Percentiles rank a stretch among this genome's conserved stretches.
These are phyloP conservation scores for Immersiella caudata DNA, from an alignment of 495 filamentous ascomycete genomes.

Conservation along the genomic window DNA sequence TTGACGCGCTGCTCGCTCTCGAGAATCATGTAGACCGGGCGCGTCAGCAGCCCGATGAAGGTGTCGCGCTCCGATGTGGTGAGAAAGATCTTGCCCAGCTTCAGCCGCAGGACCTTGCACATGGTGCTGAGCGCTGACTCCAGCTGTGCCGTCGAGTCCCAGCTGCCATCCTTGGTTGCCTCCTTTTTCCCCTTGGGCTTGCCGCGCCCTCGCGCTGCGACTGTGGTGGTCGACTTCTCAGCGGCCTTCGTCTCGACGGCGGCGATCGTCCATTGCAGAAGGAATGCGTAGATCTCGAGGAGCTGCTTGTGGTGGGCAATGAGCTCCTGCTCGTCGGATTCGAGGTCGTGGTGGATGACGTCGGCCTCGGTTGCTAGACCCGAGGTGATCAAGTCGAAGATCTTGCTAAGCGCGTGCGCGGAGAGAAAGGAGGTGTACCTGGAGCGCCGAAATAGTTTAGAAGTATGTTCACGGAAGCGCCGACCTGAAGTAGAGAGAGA, in stretches of 20 bases:
- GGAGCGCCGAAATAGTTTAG: slow-evolving; percentile 68
- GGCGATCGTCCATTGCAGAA: slow-evolving; percentile 92
- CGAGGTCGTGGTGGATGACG: slow-evolving; percentile 79
- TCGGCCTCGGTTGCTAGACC: slow-evolving; percentile 94
- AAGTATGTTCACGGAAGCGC: slow-evolving; percentile 39
- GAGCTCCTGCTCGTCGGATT: slow-evolving; percentile 86
- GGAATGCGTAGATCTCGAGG: slow-evolving; percentile 91
- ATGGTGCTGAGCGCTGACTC: slow-evolving; percentile 88
- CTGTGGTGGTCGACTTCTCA: slow-evolving; percentile 76
- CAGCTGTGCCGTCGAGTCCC: slow-evolving; percentile 87
- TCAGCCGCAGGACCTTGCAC: slow-evolving; percentile 94
- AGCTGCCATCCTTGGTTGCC: slow-evolving; percentile 67
- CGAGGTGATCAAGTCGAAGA: slow-evolving; percentile 90
- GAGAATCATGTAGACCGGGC: slow-evolving; percentile 90
- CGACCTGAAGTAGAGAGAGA: slow-evolving; percentile 14
- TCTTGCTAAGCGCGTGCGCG: slow-evolving; percentile 80
- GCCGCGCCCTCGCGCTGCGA: slow-evolving; percentile 69
- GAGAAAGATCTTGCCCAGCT: slow-evolving; percentile 86
- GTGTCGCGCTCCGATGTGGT: slow-evolving; percentile 97
- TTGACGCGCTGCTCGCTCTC: slow-evolving; percentile 95
- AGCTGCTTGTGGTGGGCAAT: slow-evolving; percentile 84
- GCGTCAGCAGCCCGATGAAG: slow-evolving; percentile 87
- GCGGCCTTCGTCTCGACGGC: slow-evolving; percentile 91
- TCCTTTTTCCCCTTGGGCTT: slow-evolving; percentile 76
- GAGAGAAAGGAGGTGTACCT: slow-evolving; percentile 86